Conservation (phyloP, 2,329 filamentous ascomycete genomes). For the Venturia oleaginea region DNA sequence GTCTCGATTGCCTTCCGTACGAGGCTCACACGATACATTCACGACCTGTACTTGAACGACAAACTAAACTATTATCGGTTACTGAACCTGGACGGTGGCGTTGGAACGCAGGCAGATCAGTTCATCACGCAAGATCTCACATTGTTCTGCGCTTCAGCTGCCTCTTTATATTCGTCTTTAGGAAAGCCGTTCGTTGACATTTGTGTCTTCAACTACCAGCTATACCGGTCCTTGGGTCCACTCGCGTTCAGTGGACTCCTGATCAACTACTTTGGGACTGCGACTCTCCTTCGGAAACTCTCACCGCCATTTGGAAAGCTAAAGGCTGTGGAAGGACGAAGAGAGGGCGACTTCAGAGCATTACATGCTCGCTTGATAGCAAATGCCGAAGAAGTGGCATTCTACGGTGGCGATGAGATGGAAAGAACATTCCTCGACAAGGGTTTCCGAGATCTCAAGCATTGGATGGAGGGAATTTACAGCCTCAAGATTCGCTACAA, state of each 20-base stretch:
- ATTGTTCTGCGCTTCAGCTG: constrained; percentile 85
- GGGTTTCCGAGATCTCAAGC: constrained; percentile 86
- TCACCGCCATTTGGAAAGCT: constrained; percentile 95
- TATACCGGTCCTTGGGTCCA: constrained; percentile 84
- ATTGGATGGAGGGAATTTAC: constrained; percentile 98
- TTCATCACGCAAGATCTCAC: constrained; percentile 97
- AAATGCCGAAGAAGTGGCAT: constrained; percentile 95
- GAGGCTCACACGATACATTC: constrained; percentile 87
- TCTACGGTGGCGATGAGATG: constrained; percentile 92
- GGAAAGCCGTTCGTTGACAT: constrained; percentile 98
- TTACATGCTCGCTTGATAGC: constrained; percentile 87
- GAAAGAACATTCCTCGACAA: constrained; percentile 87
- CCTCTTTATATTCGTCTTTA: constrained; percentile 86
- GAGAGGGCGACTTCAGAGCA: constrained; percentile 89
- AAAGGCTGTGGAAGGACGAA: constrained; percentile 89
- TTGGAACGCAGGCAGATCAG: constrained; percentile 87
- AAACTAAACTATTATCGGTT: constrained; percentile 94
- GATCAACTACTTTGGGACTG: constrained; percentile 90
- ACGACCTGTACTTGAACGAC: constrained; percentile 55
- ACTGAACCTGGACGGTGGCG: constrained; percentile 81
- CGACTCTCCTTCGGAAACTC: constrained; percentile 75
- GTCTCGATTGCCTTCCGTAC: constrained; percentile 97
- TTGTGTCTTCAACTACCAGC: constrained; percentile 95
- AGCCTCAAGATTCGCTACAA: constrained; percentile 97
- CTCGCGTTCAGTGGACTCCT: constrained; percentile 77